Percentiles rank a stretch among this genome's conserved stretches.
Evolutionary conservation across 306 rosid genomes (phyloP).

Genomic region (Cicer yamashitae): DNA sequence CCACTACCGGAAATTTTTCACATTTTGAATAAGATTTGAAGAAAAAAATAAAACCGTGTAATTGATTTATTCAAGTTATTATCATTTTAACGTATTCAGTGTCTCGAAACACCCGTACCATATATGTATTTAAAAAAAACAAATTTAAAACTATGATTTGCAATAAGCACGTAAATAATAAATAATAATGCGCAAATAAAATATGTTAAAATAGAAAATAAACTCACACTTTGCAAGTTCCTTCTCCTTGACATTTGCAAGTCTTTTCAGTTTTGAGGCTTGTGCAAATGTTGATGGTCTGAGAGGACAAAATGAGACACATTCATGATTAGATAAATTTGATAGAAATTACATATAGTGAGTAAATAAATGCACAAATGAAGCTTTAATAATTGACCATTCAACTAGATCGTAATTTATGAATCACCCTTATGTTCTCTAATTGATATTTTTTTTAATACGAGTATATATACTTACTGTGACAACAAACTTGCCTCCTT

Average conservation of each 20-base stretch:
- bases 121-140: too few species aligned
- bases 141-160: too few species aligned
- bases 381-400: not conserved
- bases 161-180: not conserved
- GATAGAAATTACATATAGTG: too few species aligned
- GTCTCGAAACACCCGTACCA: too few species aligned
- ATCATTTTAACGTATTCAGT: too few species aligned
- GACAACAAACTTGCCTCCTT: conserved; percentile 70
- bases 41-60: too few species aligned
- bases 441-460: too few species aligned
- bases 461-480: conserved; percentile 59
- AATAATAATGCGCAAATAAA: not conserved
- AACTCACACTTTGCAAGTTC: conserved; percentile 77
- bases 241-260: conserved; percentile 75
- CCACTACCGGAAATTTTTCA: too few species aligned
- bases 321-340: too few species aligned
- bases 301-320: not conserved
- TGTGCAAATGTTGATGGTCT: conserved; percentile 92
- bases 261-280: conserved; percentile 80
- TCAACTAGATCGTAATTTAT: not conserved
- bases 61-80: too few species aligned
- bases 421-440: not conserved
- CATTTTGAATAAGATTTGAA: too few species aligned
- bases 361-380: not conserved
- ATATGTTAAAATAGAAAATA: conserved; percentile 33